These are phyloP conservation scores for Helminthosporium solani DNA, from an alignment of 2,329 filamentous ascomycete genomes.

Conservation along the genomic window DNA sequence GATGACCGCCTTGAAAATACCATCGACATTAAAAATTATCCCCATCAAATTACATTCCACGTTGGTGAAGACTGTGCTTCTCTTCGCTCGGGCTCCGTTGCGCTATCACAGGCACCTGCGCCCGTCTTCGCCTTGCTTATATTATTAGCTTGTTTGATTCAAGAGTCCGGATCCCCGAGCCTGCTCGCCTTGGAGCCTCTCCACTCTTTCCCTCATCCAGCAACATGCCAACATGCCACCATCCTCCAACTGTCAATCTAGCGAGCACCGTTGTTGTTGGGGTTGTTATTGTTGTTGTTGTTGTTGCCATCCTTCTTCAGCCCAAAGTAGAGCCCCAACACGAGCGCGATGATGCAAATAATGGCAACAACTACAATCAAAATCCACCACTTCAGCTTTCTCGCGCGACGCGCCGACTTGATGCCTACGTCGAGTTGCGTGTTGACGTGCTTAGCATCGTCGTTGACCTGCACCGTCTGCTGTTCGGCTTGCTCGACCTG, in stretches of 20 bases:
- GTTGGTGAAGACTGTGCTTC: background rate
- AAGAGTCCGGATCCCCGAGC: background rate
- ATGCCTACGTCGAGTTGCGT: constrained; percentile 68
- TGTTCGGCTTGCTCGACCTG: constrained; percentile 63
- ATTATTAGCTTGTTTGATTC: background rate
- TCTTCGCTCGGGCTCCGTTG: background rate
- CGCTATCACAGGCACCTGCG: background rate
- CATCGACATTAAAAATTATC: background rate
- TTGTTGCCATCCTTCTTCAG: constrained; percentile 21
- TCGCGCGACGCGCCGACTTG: constrained; percentile 63
- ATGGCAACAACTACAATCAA: constrained; percentile 58
- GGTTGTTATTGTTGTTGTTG: background rate
- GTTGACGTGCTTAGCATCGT: constrained; percentile 69
- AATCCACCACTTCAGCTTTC: constrained; percentile 83
- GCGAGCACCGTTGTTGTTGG: background rate
- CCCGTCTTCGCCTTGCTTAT: background rate
- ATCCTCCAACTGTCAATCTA: background rate
- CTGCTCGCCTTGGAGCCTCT: background rate
- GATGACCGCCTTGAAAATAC: background rate
- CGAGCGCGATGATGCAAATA: constrained; percentile 51
- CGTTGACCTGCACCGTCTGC: constrained; percentile 65
- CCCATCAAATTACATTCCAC: background rate
- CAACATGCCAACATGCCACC: too few species aligned
- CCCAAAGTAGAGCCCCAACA: constrained; percentile 53
- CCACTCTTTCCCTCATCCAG: background rate